Percentiles rank a stretch among this genome's conserved stretches.
These are phyloP conservation scores for Psilocybe subaeruginosa DNA, from an alignment of 768 basidiomycete species.

Conservation along the genomic window DNA sequence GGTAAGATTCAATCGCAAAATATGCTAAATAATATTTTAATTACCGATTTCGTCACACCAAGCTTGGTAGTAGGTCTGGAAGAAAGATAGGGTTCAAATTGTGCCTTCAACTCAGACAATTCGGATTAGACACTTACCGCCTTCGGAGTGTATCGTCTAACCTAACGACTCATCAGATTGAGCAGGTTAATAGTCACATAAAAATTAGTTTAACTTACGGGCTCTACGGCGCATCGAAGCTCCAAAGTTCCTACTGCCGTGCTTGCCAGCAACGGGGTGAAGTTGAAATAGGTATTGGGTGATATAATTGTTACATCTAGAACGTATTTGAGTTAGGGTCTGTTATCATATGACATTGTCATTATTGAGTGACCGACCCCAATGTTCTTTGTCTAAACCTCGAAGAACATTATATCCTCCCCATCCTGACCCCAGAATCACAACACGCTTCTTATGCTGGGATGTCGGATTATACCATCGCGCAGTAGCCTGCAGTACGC, in stretches of 20 bases:
- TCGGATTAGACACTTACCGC: conserved; percentile 40
- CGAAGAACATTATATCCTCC: conserved; percentile 74
- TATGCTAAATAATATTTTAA: conserved; percentile 8
- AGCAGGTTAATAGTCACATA: not conserved
- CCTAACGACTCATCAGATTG: conserved; percentile 31
- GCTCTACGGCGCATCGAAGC: conserved; percentile 79
- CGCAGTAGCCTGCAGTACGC: not conserved
- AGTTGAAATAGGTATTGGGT: conserved; percentile 70
- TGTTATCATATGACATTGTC: not conserved
- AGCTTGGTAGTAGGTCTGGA: conserved; percentile 66
- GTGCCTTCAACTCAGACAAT: not conserved
- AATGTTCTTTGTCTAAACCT: conserved; percentile 70
- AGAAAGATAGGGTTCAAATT: not conserved
- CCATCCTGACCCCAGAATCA: conserved; percentile 80
- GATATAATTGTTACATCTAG: conserved; percentile 70
- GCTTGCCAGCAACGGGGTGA: conserved; percentile 67
- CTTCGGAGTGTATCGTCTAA: conserved; percentile 58
- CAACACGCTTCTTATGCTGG: conserved; percentile 47
- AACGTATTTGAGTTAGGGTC: not conserved
- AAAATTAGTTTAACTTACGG: conserved; percentile 47
- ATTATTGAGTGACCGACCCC: conserved; percentile 43
- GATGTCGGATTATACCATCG: not conserved
- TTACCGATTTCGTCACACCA: conserved; percentile 77
- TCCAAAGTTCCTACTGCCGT: conserved; percentile 86
- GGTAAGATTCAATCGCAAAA: not conserved